Conservation (phyloP, 768 basidiomycete genomes). For the Lentinula lateritia region DNA sequence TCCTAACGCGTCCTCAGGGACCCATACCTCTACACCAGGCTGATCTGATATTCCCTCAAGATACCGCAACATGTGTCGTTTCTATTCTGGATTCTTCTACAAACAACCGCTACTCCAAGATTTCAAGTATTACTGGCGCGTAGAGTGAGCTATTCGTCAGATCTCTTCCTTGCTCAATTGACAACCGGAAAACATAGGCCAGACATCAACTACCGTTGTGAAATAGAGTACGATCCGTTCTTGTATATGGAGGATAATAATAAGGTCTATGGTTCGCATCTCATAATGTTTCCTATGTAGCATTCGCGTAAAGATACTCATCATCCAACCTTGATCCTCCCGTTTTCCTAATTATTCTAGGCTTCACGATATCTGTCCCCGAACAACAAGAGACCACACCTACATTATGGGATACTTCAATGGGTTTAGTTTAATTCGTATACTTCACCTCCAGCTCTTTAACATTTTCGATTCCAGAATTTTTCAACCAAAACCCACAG, state of each 20-base stretch:
- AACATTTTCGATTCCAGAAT: conserved; percentile 32
- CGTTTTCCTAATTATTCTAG: conserved; percentile 22
- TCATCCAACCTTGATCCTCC: too few relatives aligned
- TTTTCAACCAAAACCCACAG: conserved; percentile 43
- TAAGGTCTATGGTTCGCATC: conserved; percentile 44
- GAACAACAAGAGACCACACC: conserved; percentile 59
- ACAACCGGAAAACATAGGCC: conserved; percentile 30
- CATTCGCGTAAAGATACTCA: too few relatives aligned
- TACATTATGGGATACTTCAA: conserved; percentile 53
- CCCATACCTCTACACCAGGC: not conserved
- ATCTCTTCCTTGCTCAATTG: not conserved
- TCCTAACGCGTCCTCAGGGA: not conserved
- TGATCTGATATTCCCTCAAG: not conserved
- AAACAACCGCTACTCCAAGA: conserved; percentile 43
- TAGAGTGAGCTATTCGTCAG: conserved; percentile 32
- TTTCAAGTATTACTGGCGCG: conserved; percentile 59
- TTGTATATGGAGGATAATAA: conserved; percentile 68
- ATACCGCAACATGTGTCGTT: conserved; percentile 1
- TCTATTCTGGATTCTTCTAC: conserved; percentile 38
- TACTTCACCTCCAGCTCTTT: too few relatives aligned
- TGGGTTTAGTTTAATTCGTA: conserved; percentile 20
- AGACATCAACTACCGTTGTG: conserved; percentile 57
- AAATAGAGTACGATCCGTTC: conserved; percentile 62
- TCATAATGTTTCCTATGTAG: too few relatives aligned
- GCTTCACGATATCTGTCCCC: conserved; percentile 54